Evolutionary conservation across 352 stramenopile genomes (phyloP).

Genomic region (Thalassiosira hispida): DNA sequence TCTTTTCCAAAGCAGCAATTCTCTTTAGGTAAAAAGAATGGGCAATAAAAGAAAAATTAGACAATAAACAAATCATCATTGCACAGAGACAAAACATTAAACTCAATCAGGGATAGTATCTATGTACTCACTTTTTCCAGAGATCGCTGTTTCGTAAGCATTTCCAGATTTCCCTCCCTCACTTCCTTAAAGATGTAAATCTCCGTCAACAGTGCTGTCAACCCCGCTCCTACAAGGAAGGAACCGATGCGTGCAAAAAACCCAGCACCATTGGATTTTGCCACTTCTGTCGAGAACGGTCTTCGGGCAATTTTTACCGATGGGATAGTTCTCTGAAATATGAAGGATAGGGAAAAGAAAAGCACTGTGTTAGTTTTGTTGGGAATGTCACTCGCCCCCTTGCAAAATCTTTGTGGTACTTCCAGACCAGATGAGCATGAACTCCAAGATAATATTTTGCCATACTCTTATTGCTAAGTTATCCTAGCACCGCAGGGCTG

Average conservation of each 20-base stretch:
- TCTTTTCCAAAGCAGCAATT: constrained; percentile 48
- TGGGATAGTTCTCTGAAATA: constrained; percentile 13
- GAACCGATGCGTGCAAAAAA: constrained; percentile 68
- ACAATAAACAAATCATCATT: too few relatives aligned
- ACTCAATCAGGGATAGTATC: too few relatives aligned
- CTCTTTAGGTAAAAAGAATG: too few relatives aligned
- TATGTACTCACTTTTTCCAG: too few relatives aligned
- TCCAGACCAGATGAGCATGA: too few relatives aligned
- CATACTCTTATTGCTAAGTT: too few relatives aligned
- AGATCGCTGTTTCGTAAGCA: constrained; percentile 71
- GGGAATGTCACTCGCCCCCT: not conserved
- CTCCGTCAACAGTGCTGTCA: constrained; percentile 72
- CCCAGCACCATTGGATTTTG: constrained; percentile 48
- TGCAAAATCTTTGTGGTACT: too few relatives aligned
- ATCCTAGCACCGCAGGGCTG: too few relatives aligned
- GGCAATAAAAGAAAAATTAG: too few relatives aligned
- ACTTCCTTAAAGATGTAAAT: constrained; percentile 82
- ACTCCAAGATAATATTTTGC: too few relatives aligned
- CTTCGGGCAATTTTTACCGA: constrained; percentile 9
- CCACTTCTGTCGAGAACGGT: constrained; percentile 28
- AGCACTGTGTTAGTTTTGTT: not conserved
- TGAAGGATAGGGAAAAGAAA: not conserved
- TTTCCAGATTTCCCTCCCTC: constrained; percentile 67
- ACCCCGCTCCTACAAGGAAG: constrained; percentile 76
- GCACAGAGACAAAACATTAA: too few relatives aligned